Percentiles rank a stretch among this genome's conserved stretches.
phyloP scores from a whole-genome alignment of 306 rosid species.

The Alnus rubra region DNA sequence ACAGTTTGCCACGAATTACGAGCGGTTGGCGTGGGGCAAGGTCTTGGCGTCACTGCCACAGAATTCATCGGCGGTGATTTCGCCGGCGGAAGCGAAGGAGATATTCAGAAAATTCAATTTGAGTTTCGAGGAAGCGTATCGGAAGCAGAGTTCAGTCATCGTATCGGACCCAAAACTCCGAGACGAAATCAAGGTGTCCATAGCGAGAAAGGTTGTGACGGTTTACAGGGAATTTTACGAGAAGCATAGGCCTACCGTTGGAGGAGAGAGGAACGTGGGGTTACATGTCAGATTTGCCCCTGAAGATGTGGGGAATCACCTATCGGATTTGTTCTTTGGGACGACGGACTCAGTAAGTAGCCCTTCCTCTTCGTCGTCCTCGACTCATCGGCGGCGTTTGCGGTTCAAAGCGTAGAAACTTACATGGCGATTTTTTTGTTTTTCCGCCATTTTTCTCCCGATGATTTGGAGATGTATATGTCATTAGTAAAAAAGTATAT shows the following conservation, averaged over 20 bases:
- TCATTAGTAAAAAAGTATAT: too few species aligned
- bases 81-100: constrained; percentile 44
- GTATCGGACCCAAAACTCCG: constrained; percentile 45
- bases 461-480: too few species aligned
- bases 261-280: constrained; percentile 16
- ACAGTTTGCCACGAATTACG: constrained; percentile 44
- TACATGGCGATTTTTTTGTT: too few species aligned
- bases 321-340: constrained; percentile 47
- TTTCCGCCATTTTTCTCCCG: too few species aligned
- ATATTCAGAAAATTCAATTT: constrained; percentile 53
- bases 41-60: constrained; percentile 54
- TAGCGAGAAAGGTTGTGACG: constrained; percentile 40
- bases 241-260: constrained; percentile 29
- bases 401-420: too few species aligned
- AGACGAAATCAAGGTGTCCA: constrained; percentile 49
- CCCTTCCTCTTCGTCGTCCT: not conserved
- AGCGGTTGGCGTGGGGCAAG: constrained; percentile 55
- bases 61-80: constrained; percentile 35
- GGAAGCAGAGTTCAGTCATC: constrained; percentile 45
- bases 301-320: constrained; percentile 50
- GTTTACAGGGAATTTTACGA: constrained; percentile 50
- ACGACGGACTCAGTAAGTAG: constrained; percentile 12
- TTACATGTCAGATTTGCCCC: constrained; percentile 49
- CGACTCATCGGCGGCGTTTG: too few species aligned
- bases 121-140: constrained; percentile 45